These are phyloP conservation scores for Bipolaris sorokiniana DNA, from an alignment of 2,329 filamentous ascomycete species.

Conservation along the genomic window DNA sequence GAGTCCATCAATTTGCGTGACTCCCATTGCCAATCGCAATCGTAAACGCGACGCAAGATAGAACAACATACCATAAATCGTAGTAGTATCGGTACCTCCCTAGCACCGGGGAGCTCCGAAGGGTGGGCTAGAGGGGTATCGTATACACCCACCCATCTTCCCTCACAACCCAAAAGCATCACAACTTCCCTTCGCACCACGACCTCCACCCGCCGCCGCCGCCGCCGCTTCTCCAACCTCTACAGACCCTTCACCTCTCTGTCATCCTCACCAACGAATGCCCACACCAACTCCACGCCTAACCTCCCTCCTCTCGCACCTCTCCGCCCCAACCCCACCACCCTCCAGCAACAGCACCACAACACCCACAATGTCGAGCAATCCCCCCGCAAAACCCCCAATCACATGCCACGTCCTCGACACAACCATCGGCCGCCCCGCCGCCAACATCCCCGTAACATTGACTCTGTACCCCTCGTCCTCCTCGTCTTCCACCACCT, in stretches of 20 bases:
- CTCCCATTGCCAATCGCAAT: too few relatives aligned
- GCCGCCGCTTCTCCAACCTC: too few relatives aligned
- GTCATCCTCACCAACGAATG: background rate
- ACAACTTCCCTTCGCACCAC: too few relatives aligned
- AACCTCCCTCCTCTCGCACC: conserved; percentile 29
- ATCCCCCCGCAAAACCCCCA: conserved; percentile 51
- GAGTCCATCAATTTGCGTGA: too few relatives aligned
- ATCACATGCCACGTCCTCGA: conserved; percentile 90
- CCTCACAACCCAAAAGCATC: too few relatives aligned
- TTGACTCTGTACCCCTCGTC: conserved; percentile 56
- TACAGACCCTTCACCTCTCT: background rate
- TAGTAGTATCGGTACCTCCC: background rate
- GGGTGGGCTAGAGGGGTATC: background rate
- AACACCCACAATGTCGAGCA: conserved; percentile 20
- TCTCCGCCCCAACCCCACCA: conserved; percentile 3
- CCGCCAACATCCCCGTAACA: conserved; percentile 68
- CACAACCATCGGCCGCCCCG: conserved; percentile 75
- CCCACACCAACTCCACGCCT: conserved; percentile 23
- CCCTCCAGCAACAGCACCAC: background rate
- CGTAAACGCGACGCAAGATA: too few relatives aligned
- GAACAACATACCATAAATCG: too few relatives aligned
- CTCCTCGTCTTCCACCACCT: conserved; percentile 42
- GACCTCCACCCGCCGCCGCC: too few relatives aligned
- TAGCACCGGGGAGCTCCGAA: conserved; percentile 1
- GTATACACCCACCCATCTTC: too few relatives aligned